Evolutionary conservation across 1,284 basidiomycete genomes (phyloP), one percentile per base, ranked within the genome.

Genomic region (Boletus putidus): DNA sequence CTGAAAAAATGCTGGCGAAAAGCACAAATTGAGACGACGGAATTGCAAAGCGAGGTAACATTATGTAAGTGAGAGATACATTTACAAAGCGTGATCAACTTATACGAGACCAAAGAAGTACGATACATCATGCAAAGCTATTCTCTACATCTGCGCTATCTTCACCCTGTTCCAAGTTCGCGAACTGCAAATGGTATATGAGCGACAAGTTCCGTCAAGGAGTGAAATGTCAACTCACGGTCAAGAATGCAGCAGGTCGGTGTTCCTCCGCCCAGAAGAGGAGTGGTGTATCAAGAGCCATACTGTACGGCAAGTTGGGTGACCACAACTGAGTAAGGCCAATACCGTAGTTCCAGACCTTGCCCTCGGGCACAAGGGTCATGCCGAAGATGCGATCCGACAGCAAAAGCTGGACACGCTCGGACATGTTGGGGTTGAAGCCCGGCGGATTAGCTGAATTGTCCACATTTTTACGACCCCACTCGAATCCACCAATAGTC

Each of bases 391-490:
- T 88, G 62, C 94, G 90, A 74, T 99, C 97, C 25, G 94, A 97
- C 23, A 99, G 80, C 61, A 99, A 79, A 43, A 99, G 80, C 75
- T 99, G 97, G 29, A 97, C 95, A 36, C 94, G 87, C 73, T 97
- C 96, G 4, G 95, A 96, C 96, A 98, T 98, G 65, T 92, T 94
- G 29, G 95, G 91, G 73, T 96, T 98, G 81, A 96, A 99, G 45
- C 95, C 94, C 7, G 86, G 80, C 67, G 93, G 90, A 66, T 93
- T 93, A 49, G 88, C 83, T n/a, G 91, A 90, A 46, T 83, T 90
- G 70, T 94, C 94, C 64, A 82, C 76, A 68, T 95, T 95, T 80
- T 98, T 98, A 64, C 97, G 82, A 45, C 96, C 96, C 96, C 96
- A 99, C 73, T 99, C 97, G 74, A 99, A 99, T 20, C 97, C 97